phyloP scores from a whole-genome alignment of 2,329 filamentous ascomycete genomes.

The Venturia effusa region DNA sequence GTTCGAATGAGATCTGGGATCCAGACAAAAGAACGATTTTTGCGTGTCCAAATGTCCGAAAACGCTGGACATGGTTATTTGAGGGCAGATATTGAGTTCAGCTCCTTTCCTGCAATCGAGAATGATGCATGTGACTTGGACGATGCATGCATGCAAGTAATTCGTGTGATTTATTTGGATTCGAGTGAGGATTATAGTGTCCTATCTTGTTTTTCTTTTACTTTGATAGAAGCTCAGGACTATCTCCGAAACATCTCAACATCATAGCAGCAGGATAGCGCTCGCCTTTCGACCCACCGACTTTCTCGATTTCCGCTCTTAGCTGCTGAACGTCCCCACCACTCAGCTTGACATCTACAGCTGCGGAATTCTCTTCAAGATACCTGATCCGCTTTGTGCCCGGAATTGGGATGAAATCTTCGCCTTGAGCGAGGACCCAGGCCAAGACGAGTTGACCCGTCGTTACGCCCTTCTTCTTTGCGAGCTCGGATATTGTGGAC shows the following conservation, averaged over 20 bases:
- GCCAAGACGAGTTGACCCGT: slow-evolving; percentile 21
- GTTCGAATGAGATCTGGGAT: too few species aligned
- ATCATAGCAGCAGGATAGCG: slow-evolving; percentile 8
- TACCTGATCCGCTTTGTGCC: slow-evolving; percentile 20
- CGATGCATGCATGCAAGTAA: too few species aligned
- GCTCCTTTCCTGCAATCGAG: too few species aligned
- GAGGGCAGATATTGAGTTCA: too few species aligned
- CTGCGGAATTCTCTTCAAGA: slow-evolving; percentile 18
- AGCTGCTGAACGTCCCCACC: slow-evolving; percentile 19
- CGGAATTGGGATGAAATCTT: slow-evolving; percentile 15
- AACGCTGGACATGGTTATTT: too few species aligned
- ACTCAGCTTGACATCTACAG: slow-evolving; percentile 16
- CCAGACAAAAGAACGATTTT: too few species aligned
- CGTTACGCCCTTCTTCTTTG: slow-evolving; percentile 20
- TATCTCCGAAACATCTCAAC: slow-evolving; percentile 9
- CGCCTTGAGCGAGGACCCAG: slow-evolving; percentile 22
- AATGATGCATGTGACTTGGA: too few species aligned
- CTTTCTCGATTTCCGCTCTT: slow-evolving; percentile 20
- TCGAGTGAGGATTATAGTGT: too few species aligned
- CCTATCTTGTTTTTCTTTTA: too few species aligned
- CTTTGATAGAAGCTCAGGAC: slow-evolving; percentile 9
- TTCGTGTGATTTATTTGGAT: too few species aligned
- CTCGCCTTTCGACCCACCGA: slow-evolving; percentile 7
- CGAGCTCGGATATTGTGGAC: slow-evolving; percentile 17
- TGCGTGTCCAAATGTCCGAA: too few species aligned